Base-by-base conservation (phyloP, 1,139 yeast species). In the Yamadazyma diospyri region DNA sequence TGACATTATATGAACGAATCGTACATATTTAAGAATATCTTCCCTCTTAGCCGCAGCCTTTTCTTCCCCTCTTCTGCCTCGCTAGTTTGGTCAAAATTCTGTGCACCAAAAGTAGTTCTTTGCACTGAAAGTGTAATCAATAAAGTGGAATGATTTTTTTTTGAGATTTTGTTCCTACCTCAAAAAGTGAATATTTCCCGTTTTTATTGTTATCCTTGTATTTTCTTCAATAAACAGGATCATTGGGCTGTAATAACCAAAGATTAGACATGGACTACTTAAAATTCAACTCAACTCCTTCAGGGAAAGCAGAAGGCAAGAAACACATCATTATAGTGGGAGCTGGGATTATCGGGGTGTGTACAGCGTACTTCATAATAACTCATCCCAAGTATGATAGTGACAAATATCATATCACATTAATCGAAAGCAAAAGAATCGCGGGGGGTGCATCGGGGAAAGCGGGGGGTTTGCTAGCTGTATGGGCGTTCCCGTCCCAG, bases 391-490 rank as follows among this genome's bases (percentile, higher is more conserved):
- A 72, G 36, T 92, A 81, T 54, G 81, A 83, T 49, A 76, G 85
- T 0, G 62, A 65, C 18, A 80, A 76, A 38, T 79, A 84, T 51
- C 88, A 85, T 48, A 84, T 92, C 43, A 85, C 96, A 12, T 75
- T 92, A n/a, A 58, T 92, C 15, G 98, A 92, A 57, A 81, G 94
- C 35, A 84, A 85, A 45, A 71, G 95, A 49, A 95, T 92, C 3
- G 98, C 97, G 0, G 95, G 97, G 31, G 98, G 97, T 25, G 98
- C 98, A 12, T 78, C 89, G 25, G 98, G 98, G 36, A 92, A 92
- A 50, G 98, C 98, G 3, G 98, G 98, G 25, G 98, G 98, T 0
- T 65, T 92, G 32, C 61, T 92, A 36, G 97, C 97, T 1, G 70
- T 85, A 26, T 88, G 97, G 95, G 97, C 97, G 0, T 92, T 92